These are phyloP conservation scores for Orbilia quercus DNA, from an alignment of 2,329 filamentous ascomycete species.

Conservation along the genomic window DNA sequence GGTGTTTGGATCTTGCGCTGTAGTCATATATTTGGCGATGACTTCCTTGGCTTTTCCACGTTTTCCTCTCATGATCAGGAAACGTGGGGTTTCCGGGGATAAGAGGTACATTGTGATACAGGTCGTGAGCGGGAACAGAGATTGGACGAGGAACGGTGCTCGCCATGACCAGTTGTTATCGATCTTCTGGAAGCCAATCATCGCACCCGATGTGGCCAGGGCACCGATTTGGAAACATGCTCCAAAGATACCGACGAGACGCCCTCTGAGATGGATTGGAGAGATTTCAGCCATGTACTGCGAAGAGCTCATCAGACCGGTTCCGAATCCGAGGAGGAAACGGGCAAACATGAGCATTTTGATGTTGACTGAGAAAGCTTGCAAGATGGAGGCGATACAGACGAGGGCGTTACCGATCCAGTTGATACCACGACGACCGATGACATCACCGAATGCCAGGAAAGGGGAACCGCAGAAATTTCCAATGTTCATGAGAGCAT, in stretches of 20 bases:
- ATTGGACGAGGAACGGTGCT: conserved; percentile 65
- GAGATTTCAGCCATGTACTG: conserved; percentile 64
- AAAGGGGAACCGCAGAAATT: conserved; percentile 67
- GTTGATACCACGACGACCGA: conserved; percentile 68
- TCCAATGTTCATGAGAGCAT: conserved; percentile 67
- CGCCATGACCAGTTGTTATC: conserved; percentile 63
- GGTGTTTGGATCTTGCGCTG: conserved; percentile 63
- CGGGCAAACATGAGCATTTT: conserved; percentile 63
- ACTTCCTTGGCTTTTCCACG: conserved; percentile 62
- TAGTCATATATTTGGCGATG: conserved; percentile 65
- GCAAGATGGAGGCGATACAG: conserved; percentile 65
- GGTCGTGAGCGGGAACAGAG: conserved; percentile 66
- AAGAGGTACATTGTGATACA: conserved; percentile 64
- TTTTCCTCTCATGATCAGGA: conserved; percentile 62
- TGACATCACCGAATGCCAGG: conserved; percentile 67
- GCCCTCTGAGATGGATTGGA: conserved; percentile 62
- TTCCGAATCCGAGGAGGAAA: conserved; percentile 63
- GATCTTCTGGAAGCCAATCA: conserved; percentile 64
- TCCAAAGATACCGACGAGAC: conserved; percentile 66
- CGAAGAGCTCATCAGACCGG: conserved; percentile 63
- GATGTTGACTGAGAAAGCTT: conserved; percentile 59
- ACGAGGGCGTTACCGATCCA: conserved; percentile 66
- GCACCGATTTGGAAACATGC: conserved; percentile 66
- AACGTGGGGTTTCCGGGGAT: conserved; percentile 63
- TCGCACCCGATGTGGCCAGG: conserved; percentile 64